Evolutionary conservation across 495 filamentous ascomycete species (phyloP).

Genomic region (Hypoxylon subgilvum): DNA sequence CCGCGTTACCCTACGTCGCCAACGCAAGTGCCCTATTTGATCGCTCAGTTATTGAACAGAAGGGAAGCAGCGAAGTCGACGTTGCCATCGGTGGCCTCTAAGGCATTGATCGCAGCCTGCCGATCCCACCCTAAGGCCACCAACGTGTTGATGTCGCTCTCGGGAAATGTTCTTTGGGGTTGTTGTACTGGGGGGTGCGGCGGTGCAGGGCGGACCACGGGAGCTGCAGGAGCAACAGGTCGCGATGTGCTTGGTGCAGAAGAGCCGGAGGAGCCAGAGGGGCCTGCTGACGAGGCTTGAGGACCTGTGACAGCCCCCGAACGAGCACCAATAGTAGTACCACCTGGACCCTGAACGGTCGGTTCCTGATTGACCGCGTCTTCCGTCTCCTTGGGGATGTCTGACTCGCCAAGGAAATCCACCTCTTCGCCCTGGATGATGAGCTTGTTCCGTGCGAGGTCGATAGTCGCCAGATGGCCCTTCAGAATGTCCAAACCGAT

Average conservation of each 20-base stretch:
- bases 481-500: slow-evolving; percentile 96
- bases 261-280: slow-evolving; percentile 32
- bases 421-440: slow-evolving; percentile 88
- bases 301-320: slow-evolving; percentile 81
- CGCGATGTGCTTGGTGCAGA: slow-evolving; percentile 34
- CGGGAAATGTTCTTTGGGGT: slow-evolving; percentile 54
- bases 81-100: slow-evolving; percentile 84
- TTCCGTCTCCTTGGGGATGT: slow-evolving; percentile 84
- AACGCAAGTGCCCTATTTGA: background rate
- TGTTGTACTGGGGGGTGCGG: slow-evolving; percentile 38
- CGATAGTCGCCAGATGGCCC: slow-evolving; percentile 89
- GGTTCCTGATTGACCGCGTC: slow-evolving; percentile 78
- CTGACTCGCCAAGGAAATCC: slow-evolving; percentile 86
- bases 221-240: slow-evolving; percentile 44
- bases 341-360: slow-evolving; percentile 81
- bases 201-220: slow-evolving; percentile 46
- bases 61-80: slow-evolving; percentile 85
- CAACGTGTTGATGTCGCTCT: slow-evolving; percentile 71
- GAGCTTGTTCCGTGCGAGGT: slow-evolving; percentile 78
- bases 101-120: slow-evolving; percentile 76
- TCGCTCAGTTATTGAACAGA: slow-evolving; percentile 65
- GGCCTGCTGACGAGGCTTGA: slow-evolving; percentile 41
- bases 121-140: slow-evolving; percentile 79
- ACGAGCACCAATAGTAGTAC: slow-evolving; percentile 80
- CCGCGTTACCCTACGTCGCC: background rate